Percentiles rank a stretch among this genome's conserved stretches.
phyloP scores from a whole-genome alignment of 2,329 filamentous ascomycete species.

The Moelleriella libera region DNA sequence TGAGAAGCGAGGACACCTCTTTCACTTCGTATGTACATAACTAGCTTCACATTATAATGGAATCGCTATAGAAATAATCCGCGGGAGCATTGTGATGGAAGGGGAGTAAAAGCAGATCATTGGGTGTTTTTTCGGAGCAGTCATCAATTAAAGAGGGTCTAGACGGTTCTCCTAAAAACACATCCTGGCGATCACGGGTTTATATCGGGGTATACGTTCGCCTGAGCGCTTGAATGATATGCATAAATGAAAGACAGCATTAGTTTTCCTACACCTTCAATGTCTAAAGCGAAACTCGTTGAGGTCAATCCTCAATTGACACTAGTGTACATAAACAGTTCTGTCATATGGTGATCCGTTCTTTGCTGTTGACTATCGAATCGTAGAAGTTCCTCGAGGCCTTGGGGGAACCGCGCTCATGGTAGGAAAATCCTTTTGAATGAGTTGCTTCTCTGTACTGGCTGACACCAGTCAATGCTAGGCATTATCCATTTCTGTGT shows the following conservation, averaged over 20 bases:
- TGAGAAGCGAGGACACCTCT: no score
- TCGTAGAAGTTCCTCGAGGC: background rate
- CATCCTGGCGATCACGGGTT: no score
- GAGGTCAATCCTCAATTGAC: slow-evolving; percentile 27
- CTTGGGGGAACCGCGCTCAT: background rate
- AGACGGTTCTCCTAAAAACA: no score
- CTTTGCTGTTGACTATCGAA: slow-evolving; percentile 2
- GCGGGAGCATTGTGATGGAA: background rate
- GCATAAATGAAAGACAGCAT: background rate
- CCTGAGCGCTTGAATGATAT: no score
- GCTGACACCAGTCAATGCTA: no score
- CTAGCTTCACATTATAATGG: background rate
- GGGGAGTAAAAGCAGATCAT: background rate
- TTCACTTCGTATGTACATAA: background rate
- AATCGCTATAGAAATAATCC: background rate
- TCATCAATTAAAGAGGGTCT: no score
- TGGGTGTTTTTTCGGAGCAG: no score
- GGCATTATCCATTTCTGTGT: no score
- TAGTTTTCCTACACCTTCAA: slow-evolving; percentile 23
- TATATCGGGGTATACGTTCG: no score
- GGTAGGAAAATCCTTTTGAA: background rate
- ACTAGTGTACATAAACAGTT: slow-evolving; percentile 37
- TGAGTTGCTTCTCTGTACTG: no score
- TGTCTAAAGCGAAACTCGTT: slow-evolving; percentile 32
- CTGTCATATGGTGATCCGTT: slow-evolving; percentile 4